Evolutionary conservation across 441 rosid genomes (phyloP).

Genomic region (Brassica balearica): DNA sequence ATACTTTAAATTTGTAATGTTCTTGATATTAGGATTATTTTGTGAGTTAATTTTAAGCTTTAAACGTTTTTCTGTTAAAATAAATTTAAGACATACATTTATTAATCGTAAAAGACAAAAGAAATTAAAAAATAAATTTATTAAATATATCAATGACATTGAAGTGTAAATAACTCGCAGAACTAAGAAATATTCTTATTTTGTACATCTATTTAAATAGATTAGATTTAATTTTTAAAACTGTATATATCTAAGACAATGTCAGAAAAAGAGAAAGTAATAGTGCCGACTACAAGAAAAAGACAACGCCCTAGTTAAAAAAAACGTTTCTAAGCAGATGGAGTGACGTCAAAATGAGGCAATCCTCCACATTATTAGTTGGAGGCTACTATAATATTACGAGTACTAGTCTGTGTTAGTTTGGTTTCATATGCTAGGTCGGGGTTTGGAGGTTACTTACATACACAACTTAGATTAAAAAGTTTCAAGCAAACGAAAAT

Average conservation of each 20-base stretch:
- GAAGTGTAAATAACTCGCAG: too few relatives aligned
- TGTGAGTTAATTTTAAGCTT: too few relatives aligned
- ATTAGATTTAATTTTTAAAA: too few relatives aligned
- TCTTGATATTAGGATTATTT: too few relatives aligned
- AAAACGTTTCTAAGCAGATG: background rate
- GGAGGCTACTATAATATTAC: background rate
- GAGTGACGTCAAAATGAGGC: background rate
- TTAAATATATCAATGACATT: too few relatives aligned
- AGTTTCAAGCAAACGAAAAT: background rate
- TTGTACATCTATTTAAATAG: too few relatives aligned
- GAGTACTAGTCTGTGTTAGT: background rate
- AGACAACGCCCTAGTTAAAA: background rate
- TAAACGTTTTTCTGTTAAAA: too few relatives aligned
- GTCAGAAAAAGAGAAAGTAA: background rate
- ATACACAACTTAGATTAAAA: background rate
- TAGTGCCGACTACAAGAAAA: background rate
- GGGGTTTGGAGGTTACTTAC: background rate
- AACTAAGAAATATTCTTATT: too few relatives aligned
- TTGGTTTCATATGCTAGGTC: background rate
- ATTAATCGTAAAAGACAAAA: too few relatives aligned
- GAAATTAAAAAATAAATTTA: too few relatives aligned
- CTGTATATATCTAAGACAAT: background rate
- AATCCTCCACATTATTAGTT: conserved; percentile 5
- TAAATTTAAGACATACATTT: too few relatives aligned
- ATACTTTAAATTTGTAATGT: too few relatives aligned